Percentiles rank a stretch among this genome's conserved stretches.
Conservation (phyloP, 176 grass and related monocot genomes). For the Hsuehochloa calcarea region DNA sequence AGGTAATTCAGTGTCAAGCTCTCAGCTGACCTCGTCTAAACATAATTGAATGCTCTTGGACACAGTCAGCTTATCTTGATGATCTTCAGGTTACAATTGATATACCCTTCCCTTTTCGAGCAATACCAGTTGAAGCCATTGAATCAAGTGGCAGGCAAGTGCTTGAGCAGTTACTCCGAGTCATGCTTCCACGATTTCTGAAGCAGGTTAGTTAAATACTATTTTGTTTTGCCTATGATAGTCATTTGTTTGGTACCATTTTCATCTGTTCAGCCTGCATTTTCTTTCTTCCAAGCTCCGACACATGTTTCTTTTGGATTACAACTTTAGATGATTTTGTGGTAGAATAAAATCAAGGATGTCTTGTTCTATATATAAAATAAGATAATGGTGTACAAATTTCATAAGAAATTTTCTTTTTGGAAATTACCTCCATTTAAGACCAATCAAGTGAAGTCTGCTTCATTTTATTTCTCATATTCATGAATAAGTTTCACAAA, state of each 20-base stretch:
- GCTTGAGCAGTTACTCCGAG: slow-evolving; percentile 71
- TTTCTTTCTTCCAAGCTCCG: slow-evolving; percentile 2
- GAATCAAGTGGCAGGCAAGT: slow-evolving; percentile 93
- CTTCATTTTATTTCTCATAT: slow-evolving; percentile 1
- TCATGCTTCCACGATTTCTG: slow-evolving; percentile 92
- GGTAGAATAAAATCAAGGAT: not conserved
- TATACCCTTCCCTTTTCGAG: slow-evolving; percentile 81
- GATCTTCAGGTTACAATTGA: slow-evolving; percentile 77
- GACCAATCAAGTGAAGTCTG: not conserved
- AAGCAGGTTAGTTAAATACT: slow-evolving; percentile 54
- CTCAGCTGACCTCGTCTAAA: not conserved
- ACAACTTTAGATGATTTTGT: not conserved
- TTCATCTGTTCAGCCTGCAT: not conserved
- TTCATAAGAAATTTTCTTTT: not conserved
- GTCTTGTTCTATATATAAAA: not conserved
- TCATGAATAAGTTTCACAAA: not conserved
- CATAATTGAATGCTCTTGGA: not conserved
- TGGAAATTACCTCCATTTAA: not conserved
- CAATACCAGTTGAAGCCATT: slow-evolving; percentile 72
- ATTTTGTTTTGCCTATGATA: not conserved
- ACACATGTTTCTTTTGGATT: not conserved
- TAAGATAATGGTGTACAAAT: not conserved
- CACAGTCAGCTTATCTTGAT: slow-evolving; percentile 19
- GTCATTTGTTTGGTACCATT: not conserved
- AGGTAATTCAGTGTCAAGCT: slow-evolving; percentile 45